Conservation (phyloP, 108 stramenopile species). For the Chaetoceros muelleri region DNA sequence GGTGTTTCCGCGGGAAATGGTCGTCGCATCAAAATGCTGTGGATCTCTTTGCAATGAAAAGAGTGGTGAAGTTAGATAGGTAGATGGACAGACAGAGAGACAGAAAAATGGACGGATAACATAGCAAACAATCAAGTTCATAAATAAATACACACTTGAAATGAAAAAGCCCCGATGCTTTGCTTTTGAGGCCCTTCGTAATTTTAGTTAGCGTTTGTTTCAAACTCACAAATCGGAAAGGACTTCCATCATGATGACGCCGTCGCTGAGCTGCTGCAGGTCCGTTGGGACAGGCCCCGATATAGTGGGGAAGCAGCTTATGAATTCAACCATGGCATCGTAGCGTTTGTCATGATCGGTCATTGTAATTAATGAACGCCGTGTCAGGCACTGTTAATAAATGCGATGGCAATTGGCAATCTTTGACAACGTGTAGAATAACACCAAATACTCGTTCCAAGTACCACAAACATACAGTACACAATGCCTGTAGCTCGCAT, state of each 20-base stretch:
- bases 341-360: slow-evolving; percentile 26
- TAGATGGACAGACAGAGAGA: background rate
- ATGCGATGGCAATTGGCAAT: no score
- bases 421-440: no score
- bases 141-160: slow-evolving; percentile 1
- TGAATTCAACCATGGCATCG: slow-evolving; percentile 52
- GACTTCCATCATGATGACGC: slow-evolving; percentile 73
- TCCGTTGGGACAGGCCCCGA: slow-evolving; percentile 39
- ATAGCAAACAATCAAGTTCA: background rate
- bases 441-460: no score
- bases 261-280: slow-evolving; percentile 58
- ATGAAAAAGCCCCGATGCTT: background rate
- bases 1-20: slow-evolving; percentile 67
- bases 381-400: no score
- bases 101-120: background rate
- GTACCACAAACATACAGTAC: no score
- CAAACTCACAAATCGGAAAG: slow-evolving; percentile 80
- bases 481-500: no score
- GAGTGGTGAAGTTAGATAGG: background rate
- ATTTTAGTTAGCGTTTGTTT: slow-evolving; percentile 2
- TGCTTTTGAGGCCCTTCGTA: background rate
- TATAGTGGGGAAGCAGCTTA: slow-evolving; percentile 46
- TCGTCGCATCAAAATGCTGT: slow-evolving; percentile 76
- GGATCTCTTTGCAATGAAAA: slow-evolving; percentile 31
- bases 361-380: slow-evolving; percentile 4